Percentiles rank a stretch among this genome's conserved stretches.
These are phyloP conservation scores for Trypanosoma rangeli DNA, from an alignment of 208 protist species.

Conservation along the genomic window DNA sequence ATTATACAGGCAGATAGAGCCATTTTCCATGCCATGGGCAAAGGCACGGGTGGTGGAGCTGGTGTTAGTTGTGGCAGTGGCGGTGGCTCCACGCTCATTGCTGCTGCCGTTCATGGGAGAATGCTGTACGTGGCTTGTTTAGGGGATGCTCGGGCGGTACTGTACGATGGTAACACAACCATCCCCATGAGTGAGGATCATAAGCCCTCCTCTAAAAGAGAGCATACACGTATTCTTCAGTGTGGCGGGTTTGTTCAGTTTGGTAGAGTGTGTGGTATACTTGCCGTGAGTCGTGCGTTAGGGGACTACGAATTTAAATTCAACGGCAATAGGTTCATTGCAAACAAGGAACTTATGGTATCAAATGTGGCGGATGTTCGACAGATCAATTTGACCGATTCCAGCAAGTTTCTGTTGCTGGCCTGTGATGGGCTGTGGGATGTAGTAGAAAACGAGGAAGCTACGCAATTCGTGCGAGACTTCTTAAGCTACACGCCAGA, in stretches of 20 bases:
- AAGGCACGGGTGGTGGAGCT: slow-evolving; percentile 12
- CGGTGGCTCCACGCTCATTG: slow-evolving; percentile 75
- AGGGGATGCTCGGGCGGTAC: slow-evolving; percentile 85
- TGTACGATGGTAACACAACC: slow-evolving; percentile 72
- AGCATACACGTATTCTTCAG: slow-evolving; percentile 70
- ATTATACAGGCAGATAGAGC: slow-evolving; percentile 68
- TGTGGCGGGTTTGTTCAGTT: slow-evolving; percentile 91
- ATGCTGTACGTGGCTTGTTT: slow-evolving; percentile 88
- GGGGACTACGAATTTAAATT: slow-evolving; percentile 93
- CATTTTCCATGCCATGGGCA: slow-evolving; percentile 40
- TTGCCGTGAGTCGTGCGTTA: slow-evolving; percentile 89
- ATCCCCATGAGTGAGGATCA: slow-evolving; percentile 92
- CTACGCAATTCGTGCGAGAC: slow-evolving; percentile 72
- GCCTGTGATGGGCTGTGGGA: slow-evolving; percentile 91
- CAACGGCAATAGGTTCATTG: slow-evolving; percentile 33
- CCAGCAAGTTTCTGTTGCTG: slow-evolving; percentile 71
- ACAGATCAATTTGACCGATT: slow-evolving; percentile 73
- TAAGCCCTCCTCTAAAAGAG: slow-evolving; percentile 76
- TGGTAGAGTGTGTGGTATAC: slow-evolving; percentile 89
- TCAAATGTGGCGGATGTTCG: slow-evolving; percentile 78
- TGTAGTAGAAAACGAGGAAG: slow-evolving; percentile 83
- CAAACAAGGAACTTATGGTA: slow-evolving; percentile 64
- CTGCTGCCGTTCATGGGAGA: slow-evolving; percentile 61
- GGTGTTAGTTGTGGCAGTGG: slow-evolving; percentile 17
- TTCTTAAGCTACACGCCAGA: slow-evolving; percentile 79